These are phyloP conservation scores for Microdochium bolleyi DNA, from an alignment of 2,329 filamentous ascomycete genomes.

Conservation along the genomic window DNA sequence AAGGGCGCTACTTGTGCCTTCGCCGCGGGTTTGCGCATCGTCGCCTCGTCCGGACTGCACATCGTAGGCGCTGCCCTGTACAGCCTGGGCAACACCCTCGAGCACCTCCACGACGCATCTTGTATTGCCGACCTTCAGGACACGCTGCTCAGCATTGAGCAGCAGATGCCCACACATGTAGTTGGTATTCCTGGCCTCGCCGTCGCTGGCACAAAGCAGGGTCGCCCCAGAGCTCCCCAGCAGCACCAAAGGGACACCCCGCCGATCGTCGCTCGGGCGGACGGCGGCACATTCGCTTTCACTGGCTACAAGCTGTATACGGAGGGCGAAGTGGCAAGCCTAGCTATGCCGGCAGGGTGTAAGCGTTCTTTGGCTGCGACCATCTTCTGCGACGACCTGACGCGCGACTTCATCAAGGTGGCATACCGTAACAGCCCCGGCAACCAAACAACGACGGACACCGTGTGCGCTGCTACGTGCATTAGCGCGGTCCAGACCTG, in stretches of 20 bases:
- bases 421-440: background rate
- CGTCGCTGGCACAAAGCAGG: background rate
- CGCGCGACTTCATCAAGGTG: background rate
- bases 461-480: background rate
- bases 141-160: background rate
- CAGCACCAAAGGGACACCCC: background rate
- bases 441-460: background rate
- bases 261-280: too few relatives aligned
- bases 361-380: background rate
- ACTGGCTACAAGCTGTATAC: background rate
- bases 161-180: background rate
- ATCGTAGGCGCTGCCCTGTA: background rate
- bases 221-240: background rate
- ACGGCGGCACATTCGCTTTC: background rate
- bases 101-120: background rate
- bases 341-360: background rate
- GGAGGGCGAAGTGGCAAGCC: background rate
- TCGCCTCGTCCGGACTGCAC: conserved; percentile 2
- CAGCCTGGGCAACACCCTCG: background rate
- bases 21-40: conserved; percentile 11
- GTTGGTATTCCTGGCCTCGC: background rate
- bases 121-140: background rate
- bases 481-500: background rate
- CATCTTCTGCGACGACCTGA: background rate
- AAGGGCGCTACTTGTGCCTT: conserved; percentile 9